These are phyloP conservation scores for Penicillium brevicompactum DNA, from an alignment of 2,329 filamentous ascomycete species.

Conservation along the genomic window DNA sequence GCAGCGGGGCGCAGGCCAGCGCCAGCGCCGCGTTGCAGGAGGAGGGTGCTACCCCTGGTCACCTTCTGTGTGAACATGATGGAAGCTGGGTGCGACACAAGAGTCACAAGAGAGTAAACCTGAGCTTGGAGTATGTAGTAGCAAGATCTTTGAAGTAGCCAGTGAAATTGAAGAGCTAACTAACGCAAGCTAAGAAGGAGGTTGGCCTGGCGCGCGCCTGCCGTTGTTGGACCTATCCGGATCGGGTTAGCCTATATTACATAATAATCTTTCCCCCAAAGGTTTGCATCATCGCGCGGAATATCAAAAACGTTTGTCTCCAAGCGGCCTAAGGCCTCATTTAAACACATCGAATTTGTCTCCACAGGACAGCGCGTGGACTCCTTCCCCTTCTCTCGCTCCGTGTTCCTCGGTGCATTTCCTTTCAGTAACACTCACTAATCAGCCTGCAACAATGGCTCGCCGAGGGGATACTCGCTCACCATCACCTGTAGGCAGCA, in stretches of 20 bases:
- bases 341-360: not conserved
- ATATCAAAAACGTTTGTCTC: not conserved
- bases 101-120: not conserved
- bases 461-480: conserved; percentile 70
- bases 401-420: conserved; percentile 30
- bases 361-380: not conserved
- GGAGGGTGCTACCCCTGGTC: conserved; percentile 34
- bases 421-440: conserved; percentile 51
- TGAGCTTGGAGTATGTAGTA: not conserved
- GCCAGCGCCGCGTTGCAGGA: conserved; percentile 28
- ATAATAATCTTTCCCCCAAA: conserved; percentile 3
- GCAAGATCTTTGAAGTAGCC: not conserved
- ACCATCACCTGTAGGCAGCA: conserved; percentile 92
- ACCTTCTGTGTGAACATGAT: conserved; percentile 37
- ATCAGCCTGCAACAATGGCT: conserved; percentile 60
- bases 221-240: not conserved
- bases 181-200: not conserved
- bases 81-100: not conserved
- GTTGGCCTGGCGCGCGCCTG: not conserved
- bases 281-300: conserved; percentile 8
- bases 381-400: conserved; percentile 11
- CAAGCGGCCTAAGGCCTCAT: not conserved
- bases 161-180: not conserved
- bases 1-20: conserved; percentile 28
- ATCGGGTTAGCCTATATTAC: conserved; percentile 13